Conservation (phyloP, 1,284 basidiomycete genomes). For the Austropuccinia psidii region DNA sequence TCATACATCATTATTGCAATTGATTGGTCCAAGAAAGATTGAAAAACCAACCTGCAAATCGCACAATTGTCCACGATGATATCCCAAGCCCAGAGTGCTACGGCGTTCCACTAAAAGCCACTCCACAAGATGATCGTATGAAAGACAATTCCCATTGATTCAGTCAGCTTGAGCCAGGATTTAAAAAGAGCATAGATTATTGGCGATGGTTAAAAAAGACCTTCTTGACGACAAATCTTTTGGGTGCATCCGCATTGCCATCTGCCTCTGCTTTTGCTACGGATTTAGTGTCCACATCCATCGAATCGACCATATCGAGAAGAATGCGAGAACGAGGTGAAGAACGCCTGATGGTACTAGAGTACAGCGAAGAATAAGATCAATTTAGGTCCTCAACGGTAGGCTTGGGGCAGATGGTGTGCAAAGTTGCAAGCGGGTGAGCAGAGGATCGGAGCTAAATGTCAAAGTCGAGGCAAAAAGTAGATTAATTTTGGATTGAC, state of each 20-base stretch:
- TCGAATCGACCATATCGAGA: constrained; percentile 21
- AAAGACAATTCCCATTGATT: background rate
- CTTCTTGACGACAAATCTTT: constrained; percentile 36
- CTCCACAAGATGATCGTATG: background rate
- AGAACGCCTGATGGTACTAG: too few relatives aligned
- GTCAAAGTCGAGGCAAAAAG: too few relatives aligned
- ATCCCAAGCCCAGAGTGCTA: constrained; percentile 37
- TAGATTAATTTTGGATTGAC: too few relatives aligned
- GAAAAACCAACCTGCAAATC: constrained; percentile 25
- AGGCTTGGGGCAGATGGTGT: too few relatives aligned
- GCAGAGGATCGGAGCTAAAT: too few relatives aligned
- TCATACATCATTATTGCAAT: background rate
- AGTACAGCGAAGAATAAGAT: too few relatives aligned
- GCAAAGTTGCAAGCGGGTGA: too few relatives aligned
- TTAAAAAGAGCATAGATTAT: background rate
- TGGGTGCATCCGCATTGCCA: background rate
- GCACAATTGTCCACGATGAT: constrained; percentile 37
- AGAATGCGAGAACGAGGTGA: too few relatives aligned
- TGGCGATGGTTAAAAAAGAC: background rate
- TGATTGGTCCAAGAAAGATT: background rate
- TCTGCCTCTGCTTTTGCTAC: constrained; percentile 5
- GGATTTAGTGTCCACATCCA: constrained; percentile 13
- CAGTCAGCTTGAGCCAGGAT: background rate
- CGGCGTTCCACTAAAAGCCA: constrained; percentile 30
- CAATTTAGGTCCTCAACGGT: too few relatives aligned